Evolutionary conservation across 208 protist species (phyloP).

Genomic region (Trypanosoma vivax): DNA sequence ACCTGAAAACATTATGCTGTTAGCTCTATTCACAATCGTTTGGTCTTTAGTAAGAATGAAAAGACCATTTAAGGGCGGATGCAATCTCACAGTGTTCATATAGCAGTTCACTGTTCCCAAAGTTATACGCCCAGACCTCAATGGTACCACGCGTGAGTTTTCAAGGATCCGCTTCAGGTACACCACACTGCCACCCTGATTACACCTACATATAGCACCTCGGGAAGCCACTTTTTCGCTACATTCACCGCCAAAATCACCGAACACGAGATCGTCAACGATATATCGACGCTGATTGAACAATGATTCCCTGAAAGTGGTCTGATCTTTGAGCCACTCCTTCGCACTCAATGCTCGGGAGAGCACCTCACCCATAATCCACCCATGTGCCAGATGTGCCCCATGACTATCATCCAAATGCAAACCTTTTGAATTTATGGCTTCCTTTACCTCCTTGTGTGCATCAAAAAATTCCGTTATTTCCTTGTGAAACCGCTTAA

Average conservation of each 20-base stretch:
- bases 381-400: constrained; percentile 30
- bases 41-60: not conserved
- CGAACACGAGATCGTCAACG: constrained; percentile 18
- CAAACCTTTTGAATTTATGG: constrained; percentile 3
- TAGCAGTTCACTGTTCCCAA: not conserved
- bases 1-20: not conserved
- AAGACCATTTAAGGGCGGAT: not conserved
- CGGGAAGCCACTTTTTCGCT: not conserved
- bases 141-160: not conserved
- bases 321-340: not conserved
- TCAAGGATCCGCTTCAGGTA: constrained; percentile 17
- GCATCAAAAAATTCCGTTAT: not conserved
- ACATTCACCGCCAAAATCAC: constrained; percentile 18
- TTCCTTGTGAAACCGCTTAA: not conserved
- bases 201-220: constrained; percentile 13
- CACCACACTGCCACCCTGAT: constrained; percentile 17
- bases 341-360: constrained; percentile 12
- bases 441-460: not conserved
- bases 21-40: not conserved
- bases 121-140: not conserved
- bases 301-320: constrained; percentile 10
- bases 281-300: constrained; percentile 20
- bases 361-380: constrained; percentile 28
- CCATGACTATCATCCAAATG: constrained; percentile 11
- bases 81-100: not conserved